Evolutionary conservation across 345 rosid species (phyloP), one percentile per base, ranked within the genome.

Genomic region (Brassica juncea): DNA sequence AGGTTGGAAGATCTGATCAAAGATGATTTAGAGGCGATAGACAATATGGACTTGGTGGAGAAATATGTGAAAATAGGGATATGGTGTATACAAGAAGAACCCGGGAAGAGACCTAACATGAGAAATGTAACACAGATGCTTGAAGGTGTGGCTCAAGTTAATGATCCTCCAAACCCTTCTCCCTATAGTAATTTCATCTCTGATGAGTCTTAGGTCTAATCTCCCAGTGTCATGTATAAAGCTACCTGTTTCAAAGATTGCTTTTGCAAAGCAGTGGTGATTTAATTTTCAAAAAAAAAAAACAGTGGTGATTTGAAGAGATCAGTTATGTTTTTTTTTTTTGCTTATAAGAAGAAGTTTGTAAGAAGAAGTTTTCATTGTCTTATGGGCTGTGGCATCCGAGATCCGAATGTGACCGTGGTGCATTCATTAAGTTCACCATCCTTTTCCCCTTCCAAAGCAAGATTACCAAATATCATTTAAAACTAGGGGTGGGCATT

Each of bases 31-130:
- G 91, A 88, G 61, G 88, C 85, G 0, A 23, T 76, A n/a, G 35
- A 63, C 0, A 88, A 86, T 35, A 66, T 76, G 59, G 72, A 44
- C 31, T 78, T 62, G 9, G 80, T 89, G 55, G 74, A 80, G 79
- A 83, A 75, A 30, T 82, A 71, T 32, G 88, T 85, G 83, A 84
- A n/a, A 85, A 84, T 82, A 30, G 88, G 84, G 37, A 75, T 88
- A 37, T 88, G 91, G 87, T 87, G 91, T 85, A 86, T 89, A 59
- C 91, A 84, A 65, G 88, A 85, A 70, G 91, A 84, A 55, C 86
- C 83, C 47, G 70, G 75, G 4, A 60, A 82, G 11, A 54, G 59
- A 16, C 90, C 88, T 8, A 42, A 79, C 4, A 86, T 86, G 87
- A 87, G 82, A 84, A 80, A 2, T 16, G 82, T 89, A 6, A 68